These are phyloP conservation scores for Luzula sylvatica DNA, from an alignment of 176 grass and related monocot species.

Conservation along the genomic window DNA sequence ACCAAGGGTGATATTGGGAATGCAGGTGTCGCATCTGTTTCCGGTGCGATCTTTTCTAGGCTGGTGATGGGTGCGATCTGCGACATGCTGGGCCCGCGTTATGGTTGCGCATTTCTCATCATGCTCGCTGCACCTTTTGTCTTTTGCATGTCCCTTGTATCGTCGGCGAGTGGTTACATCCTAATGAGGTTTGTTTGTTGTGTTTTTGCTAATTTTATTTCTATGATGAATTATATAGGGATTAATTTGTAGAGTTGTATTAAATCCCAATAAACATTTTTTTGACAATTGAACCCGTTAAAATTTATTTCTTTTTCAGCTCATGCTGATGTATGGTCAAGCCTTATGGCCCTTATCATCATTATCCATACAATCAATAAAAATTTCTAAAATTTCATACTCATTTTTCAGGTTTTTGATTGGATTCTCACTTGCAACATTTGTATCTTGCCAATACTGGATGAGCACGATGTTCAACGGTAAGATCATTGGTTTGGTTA, in stretches of 20 bases:
- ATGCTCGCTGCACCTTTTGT: slow-evolving; percentile 66
- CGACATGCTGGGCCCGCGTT: slow-evolving; percentile 62
- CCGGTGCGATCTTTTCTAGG: slow-evolving; percentile 75
- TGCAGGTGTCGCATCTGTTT: slow-evolving; percentile 76
- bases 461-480: slow-evolving; percentile 95
- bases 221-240: too few relatives aligned
- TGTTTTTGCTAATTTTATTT: too few relatives aligned
- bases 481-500: slow-evolving; percentile 66
- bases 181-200: slow-evolving; percentile 7
- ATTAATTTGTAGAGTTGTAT: background rate
- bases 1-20: slow-evolving; percentile 73
- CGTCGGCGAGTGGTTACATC: slow-evolving; percentile 41
- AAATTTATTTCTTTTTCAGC: slow-evolving; percentile 1
- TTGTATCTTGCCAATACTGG: slow-evolving; percentile 87
- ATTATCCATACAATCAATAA: background rate
- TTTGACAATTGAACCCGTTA: background rate
- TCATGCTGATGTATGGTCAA: too few relatives aligned
- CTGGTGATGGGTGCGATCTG: slow-evolving; percentile 77
- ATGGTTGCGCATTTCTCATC: slow-evolving; percentile 71
- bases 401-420: slow-evolving; percentile 43
- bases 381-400: too few relatives aligned
- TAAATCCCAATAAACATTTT: background rate
- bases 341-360: too few relatives aligned
- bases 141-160: slow-evolving; percentile 63
- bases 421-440: slow-evolving; percentile 67